These are phyloP conservation scores for Trypethelium eluteriae DNA, from an alignment of 495 filamentous ascomycete species.

Conservation along the genomic window DNA sequence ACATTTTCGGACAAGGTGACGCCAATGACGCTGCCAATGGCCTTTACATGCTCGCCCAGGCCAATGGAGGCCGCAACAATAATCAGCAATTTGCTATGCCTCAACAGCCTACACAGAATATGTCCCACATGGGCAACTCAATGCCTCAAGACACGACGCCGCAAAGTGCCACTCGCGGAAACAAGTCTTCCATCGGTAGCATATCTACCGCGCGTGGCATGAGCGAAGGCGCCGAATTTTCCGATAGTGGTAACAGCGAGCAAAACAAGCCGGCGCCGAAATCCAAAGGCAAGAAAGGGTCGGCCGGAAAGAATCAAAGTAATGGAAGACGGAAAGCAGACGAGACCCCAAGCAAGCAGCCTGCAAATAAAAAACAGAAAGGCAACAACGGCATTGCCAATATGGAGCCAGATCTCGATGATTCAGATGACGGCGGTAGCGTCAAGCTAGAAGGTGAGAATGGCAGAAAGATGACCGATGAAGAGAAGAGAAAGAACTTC, in stretches of 20 bases:
- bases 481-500: slow-evolving; percentile 98
- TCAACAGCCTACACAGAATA: slow-evolving; percentile 44
- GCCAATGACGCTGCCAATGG: slow-evolving; percentile 93
- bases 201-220: slow-evolving; percentile 41
- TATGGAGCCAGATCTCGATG: slow-evolving; percentile 37
- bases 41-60: slow-evolving; percentile 79
- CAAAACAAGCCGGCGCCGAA: slow-evolving; percentile 54
- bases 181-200: slow-evolving; percentile 39
- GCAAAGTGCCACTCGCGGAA: slow-evolving; percentile 29
- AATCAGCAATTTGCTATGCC: slow-evolving; percentile 47
- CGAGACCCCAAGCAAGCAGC: slow-evolving; percentile 56
- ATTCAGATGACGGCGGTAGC: slow-evolving; percentile 42
- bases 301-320: slow-evolving; percentile 41
- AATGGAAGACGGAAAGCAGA: slow-evolving; percentile 76
- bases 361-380: slow-evolving; percentile 66
- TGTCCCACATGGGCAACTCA: slow-evolving; percentile 18
- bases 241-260: slow-evolving; percentile 62
- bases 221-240: slow-evolving; percentile 64
- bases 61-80: slow-evolving; percentile 42
- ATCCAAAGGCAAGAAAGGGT: slow-evolving; percentile 62
- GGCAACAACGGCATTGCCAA: slow-evolving; percentile 45
- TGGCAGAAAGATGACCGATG: slow-evolving; percentile 92
- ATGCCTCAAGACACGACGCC: slow-evolving; percentile 32
- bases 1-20: slow-evolving; percentile 75
- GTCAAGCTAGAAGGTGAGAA: slow-evolving; percentile 43